A percentile compares a stretch with the other conserved stretches of the same genome.
These are phyloP conservation scores for Effrenium voratum DNA, from an alignment of 73 alveolate genomes.

Conservation along the genomic window DNA sequence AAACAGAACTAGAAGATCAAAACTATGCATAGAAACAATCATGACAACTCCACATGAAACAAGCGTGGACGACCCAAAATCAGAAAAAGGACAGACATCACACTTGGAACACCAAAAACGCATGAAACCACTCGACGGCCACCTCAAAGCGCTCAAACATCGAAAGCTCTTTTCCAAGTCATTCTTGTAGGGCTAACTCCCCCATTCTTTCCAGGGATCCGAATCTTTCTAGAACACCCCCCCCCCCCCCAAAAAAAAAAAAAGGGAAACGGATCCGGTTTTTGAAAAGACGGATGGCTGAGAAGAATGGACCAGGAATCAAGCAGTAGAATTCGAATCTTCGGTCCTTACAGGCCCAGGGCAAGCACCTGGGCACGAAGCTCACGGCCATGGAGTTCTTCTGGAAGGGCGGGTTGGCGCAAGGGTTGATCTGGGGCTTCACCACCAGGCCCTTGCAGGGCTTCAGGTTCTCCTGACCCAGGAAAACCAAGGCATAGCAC, in stretches of 20 bases:
- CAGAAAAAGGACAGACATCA: no score
- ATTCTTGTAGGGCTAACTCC: neutral
- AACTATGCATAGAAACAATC: neutral
- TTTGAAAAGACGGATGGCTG: neutral
- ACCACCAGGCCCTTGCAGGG: conserved; percentile 59
- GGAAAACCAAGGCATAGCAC: no score
- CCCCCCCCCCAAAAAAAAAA: neutral
- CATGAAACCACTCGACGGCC: no score
- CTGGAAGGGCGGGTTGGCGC: conserved; percentile 78
- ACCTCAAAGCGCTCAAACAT: no score
- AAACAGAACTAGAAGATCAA: neutral
- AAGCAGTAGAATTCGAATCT: neutral
- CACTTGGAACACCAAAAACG: no score
- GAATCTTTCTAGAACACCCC: neutral
- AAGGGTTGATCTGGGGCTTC: conserved; percentile 80
- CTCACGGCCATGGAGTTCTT: conserved; percentile 37
- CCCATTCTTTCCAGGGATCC: neutral
- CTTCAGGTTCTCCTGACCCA: no score
- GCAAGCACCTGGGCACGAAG: conserved; percentile 42
- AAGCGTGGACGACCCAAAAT: no score
- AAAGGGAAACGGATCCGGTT: neutral
- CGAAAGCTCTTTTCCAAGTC: no score
- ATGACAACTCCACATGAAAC: no score
- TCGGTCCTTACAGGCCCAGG: conserved; percentile 34
- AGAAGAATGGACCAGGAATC: no score